phyloP scores from a whole-genome alignment of 768 basidiomycete species.

The Tulasnella sp. region DNA sequence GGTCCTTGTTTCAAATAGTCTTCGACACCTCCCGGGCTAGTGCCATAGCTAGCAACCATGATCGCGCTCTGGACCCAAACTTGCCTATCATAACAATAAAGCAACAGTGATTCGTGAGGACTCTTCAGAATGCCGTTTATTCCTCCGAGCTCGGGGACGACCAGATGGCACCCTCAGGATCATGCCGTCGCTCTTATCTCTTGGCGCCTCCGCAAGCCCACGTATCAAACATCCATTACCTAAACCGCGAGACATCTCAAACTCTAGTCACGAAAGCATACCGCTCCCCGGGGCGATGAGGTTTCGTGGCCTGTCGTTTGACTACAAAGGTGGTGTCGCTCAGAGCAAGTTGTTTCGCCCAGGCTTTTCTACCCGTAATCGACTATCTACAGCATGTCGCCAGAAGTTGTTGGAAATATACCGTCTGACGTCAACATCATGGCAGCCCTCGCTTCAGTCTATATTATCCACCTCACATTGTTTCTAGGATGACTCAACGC shows the following conservation, averaged over 20 bases:
- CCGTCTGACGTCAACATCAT: slow-evolving; percentile 15
- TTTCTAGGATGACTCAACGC: slow-evolving; percentile 14
- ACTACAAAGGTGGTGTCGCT: slow-evolving; percentile 15
- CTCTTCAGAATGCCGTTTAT: slow-evolving; percentile 4
- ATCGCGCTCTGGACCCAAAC: slow-evolving; percentile 15
- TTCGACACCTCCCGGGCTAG: background rate
- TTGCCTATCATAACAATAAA: background rate
- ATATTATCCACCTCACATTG: background rate
- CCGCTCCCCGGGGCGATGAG: slow-evolving; percentile 24
- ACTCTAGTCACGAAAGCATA: slow-evolving; percentile 23
- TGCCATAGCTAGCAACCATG: slow-evolving; percentile 29
- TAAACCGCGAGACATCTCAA: slow-evolving; percentile 25
- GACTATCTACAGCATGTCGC: background rate
- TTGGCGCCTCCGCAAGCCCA: background rate
- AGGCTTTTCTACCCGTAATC: background rate
- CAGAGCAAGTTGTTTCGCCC: background rate
- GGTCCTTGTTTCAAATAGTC: background rate
- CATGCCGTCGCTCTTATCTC: slow-evolving; percentile 2
- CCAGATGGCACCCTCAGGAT: slow-evolving; percentile 10
- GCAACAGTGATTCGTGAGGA: background rate
- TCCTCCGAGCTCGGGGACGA: background rate
- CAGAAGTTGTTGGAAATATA: slow-evolving; percentile 17
- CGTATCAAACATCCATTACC: slow-evolving; percentile 20
- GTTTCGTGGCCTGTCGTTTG: slow-evolving; percentile 24
- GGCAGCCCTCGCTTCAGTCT: background rate